These are phyloP conservation scores for Endotrypanum monterogeii DNA, from an alignment of 208 protist genomes.

Conservation along the genomic window DNA sequence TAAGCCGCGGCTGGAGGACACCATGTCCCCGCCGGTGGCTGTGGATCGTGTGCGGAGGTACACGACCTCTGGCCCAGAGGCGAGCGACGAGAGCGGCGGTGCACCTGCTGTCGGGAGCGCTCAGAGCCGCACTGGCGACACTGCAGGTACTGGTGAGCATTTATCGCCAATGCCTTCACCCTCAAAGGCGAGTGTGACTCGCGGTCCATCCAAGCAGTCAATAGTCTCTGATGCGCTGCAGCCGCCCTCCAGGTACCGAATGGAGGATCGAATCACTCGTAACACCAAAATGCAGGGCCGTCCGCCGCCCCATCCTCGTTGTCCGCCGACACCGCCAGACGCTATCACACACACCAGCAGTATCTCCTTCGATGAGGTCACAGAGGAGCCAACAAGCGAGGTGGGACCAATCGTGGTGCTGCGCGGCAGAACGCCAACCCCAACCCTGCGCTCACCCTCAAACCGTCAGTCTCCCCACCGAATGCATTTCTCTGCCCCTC, in stretches of 20 bases:
- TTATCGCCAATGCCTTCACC: neutral
- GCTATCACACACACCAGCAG: slow-evolving; percentile 37
- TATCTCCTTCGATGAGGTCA: slow-evolving; percentile 38
- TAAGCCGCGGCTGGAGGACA: neutral
- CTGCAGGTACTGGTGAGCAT: neutral
- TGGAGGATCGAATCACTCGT: neutral
- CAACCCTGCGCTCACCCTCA: slow-evolving; percentile 11
- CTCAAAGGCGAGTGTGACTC: neutral
- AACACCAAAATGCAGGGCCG: slow-evolving; percentile 19
- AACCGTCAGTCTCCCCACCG: slow-evolving; percentile 11
- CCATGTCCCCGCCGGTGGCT: slow-evolving; percentile 15
- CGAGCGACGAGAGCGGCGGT: neutral
- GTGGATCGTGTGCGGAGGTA: slow-evolving; percentile 14
- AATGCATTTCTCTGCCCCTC: slow-evolving; percentile 18
- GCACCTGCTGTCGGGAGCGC: neutral
- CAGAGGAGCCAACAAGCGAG: slow-evolving; percentile 34
- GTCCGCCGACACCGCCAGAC: slow-evolving; percentile 25
- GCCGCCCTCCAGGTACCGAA: neutral
- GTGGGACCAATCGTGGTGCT: slow-evolving; percentile 32
- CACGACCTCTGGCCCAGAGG: neutral
- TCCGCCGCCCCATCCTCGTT: slow-evolving; percentile 23
- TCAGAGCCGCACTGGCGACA: neutral
- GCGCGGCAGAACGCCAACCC: slow-evolving; percentile 23
- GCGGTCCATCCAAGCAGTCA: neutral
- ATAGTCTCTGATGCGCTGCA: neutral